Evolutionary conservation across 352 stramenopile genomes (phyloP).

Genomic region (Saprolegnia diclina): DNA sequence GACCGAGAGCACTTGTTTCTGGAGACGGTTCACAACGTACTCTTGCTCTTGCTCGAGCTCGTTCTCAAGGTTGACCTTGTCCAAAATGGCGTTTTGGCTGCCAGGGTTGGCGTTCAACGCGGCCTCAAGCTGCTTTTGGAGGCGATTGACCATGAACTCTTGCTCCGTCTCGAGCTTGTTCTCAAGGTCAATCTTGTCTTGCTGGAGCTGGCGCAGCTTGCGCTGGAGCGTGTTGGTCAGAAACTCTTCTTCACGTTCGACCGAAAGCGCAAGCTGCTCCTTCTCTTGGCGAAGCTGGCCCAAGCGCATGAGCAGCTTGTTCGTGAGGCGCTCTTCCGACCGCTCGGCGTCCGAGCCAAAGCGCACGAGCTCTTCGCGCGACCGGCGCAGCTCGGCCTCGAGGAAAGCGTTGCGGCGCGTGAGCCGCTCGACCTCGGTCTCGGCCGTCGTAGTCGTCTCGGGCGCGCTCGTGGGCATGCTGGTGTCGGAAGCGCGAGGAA

Average conservation of each 20-base stretch:
- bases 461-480: not conserved
- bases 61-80: slow-evolving; percentile 83
- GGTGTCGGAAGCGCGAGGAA: not conserved
- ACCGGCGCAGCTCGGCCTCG: slow-evolving; percentile 20
- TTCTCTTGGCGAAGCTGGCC: slow-evolving; percentile 82
- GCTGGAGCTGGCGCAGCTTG: slow-evolving; percentile 80
- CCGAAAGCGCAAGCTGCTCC: slow-evolving; percentile 80
- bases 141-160: slow-evolving; percentile 90
- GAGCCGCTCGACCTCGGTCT: slow-evolving; percentile 12
- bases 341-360: slow-evolving; percentile 79
- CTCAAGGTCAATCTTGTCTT: slow-evolving; percentile 88
- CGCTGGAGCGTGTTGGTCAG: slow-evolving; percentile 87
- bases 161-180: slow-evolving; percentile 90
- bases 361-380: slow-evolving; percentile 53
- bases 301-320: slow-evolving; percentile 75
- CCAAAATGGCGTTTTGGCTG: slow-evolving; percentile 26
- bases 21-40: slow-evolving; percentile 78
- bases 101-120: slow-evolving; percentile 36
- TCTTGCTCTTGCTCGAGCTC: slow-evolving; percentile 85
- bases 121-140: slow-evolving; percentile 77
- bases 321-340: slow-evolving; percentile 79
- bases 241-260: slow-evolving; percentile 87
- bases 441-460: not conserved
- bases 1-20: slow-evolving; percentile 71
- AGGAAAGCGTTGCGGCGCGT: slow-evolving; percentile 14